Percentiles rank a stretch among this genome's conserved stretches.
These are phyloP conservation scores for Phytophthora cactorum DNA, from an alignment of 352 stramenopile genomes.

Conservation along the genomic window DNA sequence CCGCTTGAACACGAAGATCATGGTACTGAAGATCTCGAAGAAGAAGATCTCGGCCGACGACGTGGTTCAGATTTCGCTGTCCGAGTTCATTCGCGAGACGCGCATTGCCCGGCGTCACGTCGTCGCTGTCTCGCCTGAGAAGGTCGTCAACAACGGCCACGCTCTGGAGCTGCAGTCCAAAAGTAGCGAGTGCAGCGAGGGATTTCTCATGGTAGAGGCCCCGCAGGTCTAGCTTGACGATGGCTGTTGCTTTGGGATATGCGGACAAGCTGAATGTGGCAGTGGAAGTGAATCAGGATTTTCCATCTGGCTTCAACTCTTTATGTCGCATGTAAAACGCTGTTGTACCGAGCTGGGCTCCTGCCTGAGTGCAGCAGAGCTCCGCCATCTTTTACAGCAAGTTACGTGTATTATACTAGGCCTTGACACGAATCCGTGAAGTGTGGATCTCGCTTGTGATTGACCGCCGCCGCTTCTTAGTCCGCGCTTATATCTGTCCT, in stretches of 20 bases:
- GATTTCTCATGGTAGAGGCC: conserved; percentile 75
- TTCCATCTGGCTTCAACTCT: conserved; percentile 27
- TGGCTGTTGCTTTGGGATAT: not conserved
- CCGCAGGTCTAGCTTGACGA: conserved; percentile 54
- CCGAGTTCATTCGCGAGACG: conserved; percentile 81
- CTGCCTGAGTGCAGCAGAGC: too few species aligned
- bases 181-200: conserved; percentile 85
- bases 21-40: conserved; percentile 76
- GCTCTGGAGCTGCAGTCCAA: conserved; percentile 65
- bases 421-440: too few species aligned
- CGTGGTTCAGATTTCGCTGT: conserved; percentile 66
- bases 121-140: conserved; percentile 25
- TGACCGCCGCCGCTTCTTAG: not conserved
- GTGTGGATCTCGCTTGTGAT: too few species aligned
- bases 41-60: conserved; percentile 55
- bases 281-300: conserved; percentile 22
- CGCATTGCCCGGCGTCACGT: conserved; percentile 45
- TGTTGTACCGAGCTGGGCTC: not conserved
- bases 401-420: too few species aligned
- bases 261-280: not conserved
- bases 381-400: too few species aligned
- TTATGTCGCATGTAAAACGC: conserved; percentile 13
- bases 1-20: conserved; percentile 81
- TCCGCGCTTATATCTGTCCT: not conserved
- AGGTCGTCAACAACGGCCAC: conserved; percentile 28